Evolutionary conservation across 2,329 filamentous ascomycete genomes (phyloP).

Genomic region (Didymella pomorum): DNA sequence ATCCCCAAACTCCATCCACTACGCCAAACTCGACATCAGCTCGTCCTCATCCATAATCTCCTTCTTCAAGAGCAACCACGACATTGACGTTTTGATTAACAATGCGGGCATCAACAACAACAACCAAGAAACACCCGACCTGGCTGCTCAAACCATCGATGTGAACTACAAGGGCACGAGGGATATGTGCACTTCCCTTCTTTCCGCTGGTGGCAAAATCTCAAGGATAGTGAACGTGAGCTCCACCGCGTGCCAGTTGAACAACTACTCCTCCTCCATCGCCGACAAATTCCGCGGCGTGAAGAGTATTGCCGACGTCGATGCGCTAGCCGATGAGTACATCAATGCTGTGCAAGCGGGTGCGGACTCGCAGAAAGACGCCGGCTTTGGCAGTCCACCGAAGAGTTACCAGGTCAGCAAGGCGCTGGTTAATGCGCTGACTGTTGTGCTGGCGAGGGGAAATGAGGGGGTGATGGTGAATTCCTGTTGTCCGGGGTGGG

Average conservation of each 20-base stretch:
- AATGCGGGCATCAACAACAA: constrained; percentile 35
- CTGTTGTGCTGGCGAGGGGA: constrained; percentile 25
- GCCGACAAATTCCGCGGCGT: not conserved
- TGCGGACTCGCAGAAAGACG: constrained; percentile 1
- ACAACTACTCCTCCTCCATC: constrained; percentile 15
- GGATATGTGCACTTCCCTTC: constrained; percentile 27
- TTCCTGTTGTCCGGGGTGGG: constrained; percentile 30
- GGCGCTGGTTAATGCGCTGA: constrained; percentile 29
- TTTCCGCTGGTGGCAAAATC: not conserved
- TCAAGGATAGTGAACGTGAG: constrained; percentile 29
- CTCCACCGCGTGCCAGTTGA: constrained; percentile 20
- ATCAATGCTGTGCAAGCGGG: constrained; percentile 1
- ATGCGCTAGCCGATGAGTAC: constrained; percentile 17
- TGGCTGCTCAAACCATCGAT: constrained; percentile 21
- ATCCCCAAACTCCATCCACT: constrained; percentile 22
- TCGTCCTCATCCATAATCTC: constrained; percentile 24
- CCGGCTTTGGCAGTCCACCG: constrained; percentile 17
- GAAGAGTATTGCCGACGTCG: not conserved
- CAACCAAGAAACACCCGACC: constrained; percentile 19
- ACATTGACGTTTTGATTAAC: constrained; percentile 34
- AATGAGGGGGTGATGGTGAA: constrained; percentile 19
- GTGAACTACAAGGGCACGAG: constrained; percentile 31
- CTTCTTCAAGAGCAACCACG: constrained; percentile 19
- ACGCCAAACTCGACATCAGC: constrained; percentile 28
- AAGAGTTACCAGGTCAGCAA: constrained; percentile 38